A percentile compares a stretch with the other conserved stretches of the same genome.
Evolutionary conservation across 495 filamentous ascomycete species (phyloP).

Genomic region (Neurospora sp.): DNA sequence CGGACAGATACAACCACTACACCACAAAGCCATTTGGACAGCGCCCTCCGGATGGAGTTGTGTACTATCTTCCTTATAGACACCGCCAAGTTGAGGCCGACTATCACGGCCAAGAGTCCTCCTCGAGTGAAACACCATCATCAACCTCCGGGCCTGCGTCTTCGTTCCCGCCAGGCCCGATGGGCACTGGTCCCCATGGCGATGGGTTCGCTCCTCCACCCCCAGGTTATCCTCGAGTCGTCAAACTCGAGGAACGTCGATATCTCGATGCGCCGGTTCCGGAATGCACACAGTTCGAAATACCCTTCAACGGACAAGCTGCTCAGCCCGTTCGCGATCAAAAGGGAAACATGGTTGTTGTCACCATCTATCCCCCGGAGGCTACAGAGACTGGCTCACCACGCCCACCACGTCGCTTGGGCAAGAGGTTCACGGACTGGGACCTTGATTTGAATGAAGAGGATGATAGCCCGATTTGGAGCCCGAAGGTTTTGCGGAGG

Average conservation of each 20-base stretch:
- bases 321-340: slow-evolving; percentile 30
- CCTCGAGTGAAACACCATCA: background rate
- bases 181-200: slow-evolving; percentile 9
- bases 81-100: slow-evolving; percentile 3
- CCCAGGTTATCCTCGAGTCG: slow-evolving; percentile 52
- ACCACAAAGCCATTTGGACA: background rate
- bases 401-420: background rate
- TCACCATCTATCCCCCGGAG: slow-evolving; percentile 22
- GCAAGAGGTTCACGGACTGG: background rate
- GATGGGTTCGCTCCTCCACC: slow-evolving; percentile 6
- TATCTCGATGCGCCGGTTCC: slow-evolving; percentile 25
- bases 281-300: slow-evolving; percentile 60
- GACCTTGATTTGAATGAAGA: background rate
- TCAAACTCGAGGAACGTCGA: slow-evolving; percentile 78
- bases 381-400: slow-evolving; percentile 41
- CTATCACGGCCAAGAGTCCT: background rate
- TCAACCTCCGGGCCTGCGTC: slow-evolving; percentile 5
- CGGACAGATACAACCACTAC: background rate
- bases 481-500: background rate
- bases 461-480: background rate
- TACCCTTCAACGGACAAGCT: slow-evolving; percentile 32
- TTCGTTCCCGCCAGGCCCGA: slow-evolving; percentile 5
- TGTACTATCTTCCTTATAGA: background rate
- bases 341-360: slow-evolving; percentile 35
- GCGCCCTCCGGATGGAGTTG: background rate